Percentiles rank a stretch among this genome's conserved stretches.
phyloP scores from a whole-genome alignment of 225 moss, liverwort and hornwort genomes.

The Asterella californica region DNA sequence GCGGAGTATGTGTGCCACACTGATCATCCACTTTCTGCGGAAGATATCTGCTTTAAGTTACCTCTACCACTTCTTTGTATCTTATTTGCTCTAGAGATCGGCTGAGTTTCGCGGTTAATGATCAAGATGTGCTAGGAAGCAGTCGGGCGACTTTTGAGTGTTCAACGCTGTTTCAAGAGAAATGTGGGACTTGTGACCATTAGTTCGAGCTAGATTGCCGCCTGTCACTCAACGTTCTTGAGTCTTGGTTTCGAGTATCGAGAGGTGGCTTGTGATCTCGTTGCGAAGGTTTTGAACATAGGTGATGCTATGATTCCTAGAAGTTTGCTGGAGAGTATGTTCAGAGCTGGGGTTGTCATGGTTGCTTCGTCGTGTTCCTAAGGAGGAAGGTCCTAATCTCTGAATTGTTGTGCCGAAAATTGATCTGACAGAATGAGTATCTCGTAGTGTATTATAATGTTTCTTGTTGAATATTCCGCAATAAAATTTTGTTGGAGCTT shows the following conservation, averaged over 20 bases:
- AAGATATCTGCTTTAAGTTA: too few relatives aligned
- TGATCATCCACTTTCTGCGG: neutral
- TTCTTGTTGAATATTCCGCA: neutral
- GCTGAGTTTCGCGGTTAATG: neutral
- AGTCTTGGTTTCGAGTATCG: neutral
- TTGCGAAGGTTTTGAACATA: conserved; percentile 68
- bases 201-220: neutral
- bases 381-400: conserved; percentile 39
- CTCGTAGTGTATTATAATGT: too few relatives aligned
- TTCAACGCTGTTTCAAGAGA: neutral
- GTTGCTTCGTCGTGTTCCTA: conserved; percentile 70
- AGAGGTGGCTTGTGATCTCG: conserved; percentile 18
- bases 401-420: neutral
- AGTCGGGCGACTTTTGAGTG: neutral
- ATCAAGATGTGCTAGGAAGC: neutral
- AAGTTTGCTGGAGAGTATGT: conserved; percentile 60
- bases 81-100: neutral
- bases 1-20: neutral
- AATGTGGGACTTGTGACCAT: too few relatives aligned
- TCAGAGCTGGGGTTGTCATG: conserved; percentile 67
- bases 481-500: neutral
- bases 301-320: conserved; percentile 77
- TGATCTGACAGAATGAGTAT: neutral
- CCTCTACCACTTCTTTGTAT: neutral
- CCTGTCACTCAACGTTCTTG: neutral